phyloP scores from a whole-genome alignment of 2,329 filamentous ascomycete genomes.

The Atkinsonella hypoxylon region DNA sequence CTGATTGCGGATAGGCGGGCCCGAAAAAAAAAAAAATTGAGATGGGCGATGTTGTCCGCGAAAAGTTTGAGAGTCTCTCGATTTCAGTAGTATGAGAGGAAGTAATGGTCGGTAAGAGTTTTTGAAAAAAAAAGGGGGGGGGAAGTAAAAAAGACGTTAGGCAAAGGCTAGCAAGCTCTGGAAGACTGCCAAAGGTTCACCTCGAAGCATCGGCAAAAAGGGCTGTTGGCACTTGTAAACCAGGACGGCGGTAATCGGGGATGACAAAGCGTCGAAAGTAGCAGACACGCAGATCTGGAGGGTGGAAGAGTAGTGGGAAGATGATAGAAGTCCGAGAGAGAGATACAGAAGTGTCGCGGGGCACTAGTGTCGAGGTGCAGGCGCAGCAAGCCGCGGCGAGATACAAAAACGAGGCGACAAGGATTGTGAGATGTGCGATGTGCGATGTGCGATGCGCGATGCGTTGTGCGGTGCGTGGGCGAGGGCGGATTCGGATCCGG shows the following conservation, averaged over 20 bases:
- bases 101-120: neutral
- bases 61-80: too few relatives aligned
- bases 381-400: neutral
- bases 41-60: too few relatives aligned
- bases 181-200: neutral
- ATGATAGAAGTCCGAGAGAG: neutral
- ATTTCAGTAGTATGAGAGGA: too few relatives aligned
- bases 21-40: neutral
- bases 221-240: neutral
- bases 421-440: conserved; percentile 1
- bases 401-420: conserved; percentile 6
- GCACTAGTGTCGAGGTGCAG: neutral
- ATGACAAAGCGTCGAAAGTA: conserved; percentile 4
- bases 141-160: neutral
- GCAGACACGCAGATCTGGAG: neutral
- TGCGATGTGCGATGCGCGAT: too few relatives aligned
- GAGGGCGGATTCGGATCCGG: too few relatives aligned
- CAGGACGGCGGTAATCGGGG: conserved; percentile 1
- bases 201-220: neutral
- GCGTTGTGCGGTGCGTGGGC: too few relatives aligned
- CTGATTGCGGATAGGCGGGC: neutral
- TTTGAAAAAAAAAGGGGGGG: neutral
- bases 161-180: neutral
- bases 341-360: neutral
- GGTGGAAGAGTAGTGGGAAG: neutral